phyloP scores from a whole-genome alignment of 345 rosid species.

The Syzygium aqueum region DNA sequence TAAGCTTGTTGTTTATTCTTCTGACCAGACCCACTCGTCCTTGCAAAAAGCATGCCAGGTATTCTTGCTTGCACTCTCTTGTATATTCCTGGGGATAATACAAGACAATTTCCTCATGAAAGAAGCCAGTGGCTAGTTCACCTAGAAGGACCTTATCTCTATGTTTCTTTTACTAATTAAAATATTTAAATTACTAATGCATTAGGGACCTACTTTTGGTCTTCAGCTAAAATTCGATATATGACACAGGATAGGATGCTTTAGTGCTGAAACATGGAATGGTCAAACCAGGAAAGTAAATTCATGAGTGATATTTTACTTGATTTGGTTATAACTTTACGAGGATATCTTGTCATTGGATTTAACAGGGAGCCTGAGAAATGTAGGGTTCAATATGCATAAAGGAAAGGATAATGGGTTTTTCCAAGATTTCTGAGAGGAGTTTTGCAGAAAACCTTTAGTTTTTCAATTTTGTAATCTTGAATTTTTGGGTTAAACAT shows the following conservation, averaged over 20 bases:
- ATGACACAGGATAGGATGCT: neutral
- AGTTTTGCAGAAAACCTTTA: neutral
- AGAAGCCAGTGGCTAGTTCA: neutral
- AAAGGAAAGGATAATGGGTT: neutral
- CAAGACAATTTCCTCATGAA: neutral
- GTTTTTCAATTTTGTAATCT: neutral
- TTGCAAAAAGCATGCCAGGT: slow-evolving; percentile 90
- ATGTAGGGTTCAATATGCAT: neutral
- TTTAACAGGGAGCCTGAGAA: neutral
- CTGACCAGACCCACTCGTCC: slow-evolving; percentile 89
- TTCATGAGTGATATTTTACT: neutral
- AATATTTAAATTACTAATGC: neutral
- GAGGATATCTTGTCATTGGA: neutral
- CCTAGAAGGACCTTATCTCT: neutral
- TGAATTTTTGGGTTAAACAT: neutral
- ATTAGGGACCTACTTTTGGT: neutral
- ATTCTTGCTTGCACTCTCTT: neutral
- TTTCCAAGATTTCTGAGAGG: neutral
- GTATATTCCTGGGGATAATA: neutral
- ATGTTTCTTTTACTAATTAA: neutral
- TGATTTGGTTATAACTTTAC: neutral
- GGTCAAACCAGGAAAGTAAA: neutral
- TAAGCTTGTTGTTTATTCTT: slow-evolving; percentile 75
- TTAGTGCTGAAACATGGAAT: neutral
- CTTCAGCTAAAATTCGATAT: neutral